Base-by-base conservation (phyloP, 306 rosid genomes). In the Astragalus glycyphyllos region DNA sequence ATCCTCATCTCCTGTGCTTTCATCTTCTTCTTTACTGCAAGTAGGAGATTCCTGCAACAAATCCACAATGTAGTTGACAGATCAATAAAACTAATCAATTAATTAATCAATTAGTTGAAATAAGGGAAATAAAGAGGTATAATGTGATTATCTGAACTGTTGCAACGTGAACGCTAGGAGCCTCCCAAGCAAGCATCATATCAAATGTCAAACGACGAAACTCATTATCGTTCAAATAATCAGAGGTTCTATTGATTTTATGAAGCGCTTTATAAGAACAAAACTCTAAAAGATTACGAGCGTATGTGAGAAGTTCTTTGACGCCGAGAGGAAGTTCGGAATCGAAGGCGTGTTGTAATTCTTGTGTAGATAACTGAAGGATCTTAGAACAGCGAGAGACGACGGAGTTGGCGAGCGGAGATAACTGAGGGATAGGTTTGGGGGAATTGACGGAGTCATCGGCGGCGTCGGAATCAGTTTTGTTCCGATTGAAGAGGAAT, bases 181-280 rank as follows among this genome's bases (percentile, higher is more conserved):
- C 81, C 54, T 94, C 98, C 97, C 97, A 94, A 11, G 97, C 96
- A 55, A 93, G 92, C 98, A 93, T 93, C 86, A 89, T 89, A 72
- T 93, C 98, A 56, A 79, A 93, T 20, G 96, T 79, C 69, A 94
- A 65, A 40, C 81, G 86, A 23, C 92, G 88, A 53, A 94, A 84
- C 6, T 87, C 94, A 49, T 83, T 77, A 48, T 80, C 82, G 48
- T 54, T 80, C 77, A 93, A 55, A 82, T 80, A 93, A 81, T 88
- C 84, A 0, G 89, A 68, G 65, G 64, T 55, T 68, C 47, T 58
- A 35, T 31, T 74, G 17, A 83, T 5, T 51, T 69, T 72, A 71
- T 83, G 78, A 42, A 93, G 84, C 23, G 98, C 86, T 65, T 83
- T 87, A 67, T 67, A 90, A 4, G 97, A 93, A 73, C 87, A 87